Conservation (phyloP, 371 early-diverging fungal species). For the Mucor plumbeus region DNA sequence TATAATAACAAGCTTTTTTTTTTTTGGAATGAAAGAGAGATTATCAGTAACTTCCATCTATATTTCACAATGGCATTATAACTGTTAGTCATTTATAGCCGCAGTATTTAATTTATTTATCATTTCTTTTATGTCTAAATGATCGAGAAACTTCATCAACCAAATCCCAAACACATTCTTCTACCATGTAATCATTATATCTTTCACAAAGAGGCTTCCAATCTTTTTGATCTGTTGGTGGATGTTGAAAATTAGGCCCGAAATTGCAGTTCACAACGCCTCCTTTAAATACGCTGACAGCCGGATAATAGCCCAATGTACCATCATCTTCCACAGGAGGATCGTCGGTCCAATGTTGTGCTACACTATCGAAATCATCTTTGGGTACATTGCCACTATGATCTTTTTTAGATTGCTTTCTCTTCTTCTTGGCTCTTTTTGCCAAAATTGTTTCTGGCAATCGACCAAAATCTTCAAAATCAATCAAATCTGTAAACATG, state of each 20-base stretch:
- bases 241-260: slow-evolving; percentile 69
- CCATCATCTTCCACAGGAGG: slow-evolving; percentile 70
- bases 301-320: slow-evolving; percentile 73
- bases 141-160: slow-evolving; percentile 65
- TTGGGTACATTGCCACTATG: slow-evolving; percentile 22
- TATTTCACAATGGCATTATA: neutral
- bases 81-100: neutral
- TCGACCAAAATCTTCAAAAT: slow-evolving; percentile 56
- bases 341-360: slow-evolving; percentile 54
- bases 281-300: slow-evolving; percentile 68
- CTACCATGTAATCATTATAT: slow-evolving; percentile 66
- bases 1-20: neutral
- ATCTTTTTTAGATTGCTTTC: slow-evolving; percentile 40
- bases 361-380: slow-evolving; percentile 42
- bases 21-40: neutral
- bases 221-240: slow-evolving; percentile 54
- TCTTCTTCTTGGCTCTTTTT: slow-evolving; percentile 42
- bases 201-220: slow-evolving; percentile 69
- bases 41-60: slow-evolving; percentile 11
- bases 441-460: slow-evolving; percentile 47
- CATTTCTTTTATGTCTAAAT: slow-evolving; percentile 18
- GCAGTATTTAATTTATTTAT: slow-evolving; percentile 2
- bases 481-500: slow-evolving; percentile 65
- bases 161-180: slow-evolving; percentile 70
- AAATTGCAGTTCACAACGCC: slow-evolving; percentile 71